Evolutionary conservation across 75 land plant species (phyloP).

Genomic region (Picea sitchensis): DNA sequence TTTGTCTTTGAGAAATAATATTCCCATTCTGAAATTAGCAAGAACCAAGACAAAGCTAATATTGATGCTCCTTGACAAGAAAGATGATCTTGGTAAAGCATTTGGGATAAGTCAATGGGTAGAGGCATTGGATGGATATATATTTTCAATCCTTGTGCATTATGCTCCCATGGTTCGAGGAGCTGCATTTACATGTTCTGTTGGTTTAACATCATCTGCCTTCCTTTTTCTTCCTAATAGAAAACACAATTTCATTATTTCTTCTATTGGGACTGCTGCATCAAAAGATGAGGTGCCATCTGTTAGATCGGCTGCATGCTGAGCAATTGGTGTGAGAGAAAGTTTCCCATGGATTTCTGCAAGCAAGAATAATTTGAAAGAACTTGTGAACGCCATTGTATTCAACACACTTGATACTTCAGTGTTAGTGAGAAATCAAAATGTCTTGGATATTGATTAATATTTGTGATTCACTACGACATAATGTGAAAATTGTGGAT

Average conservation of each 20-base stretch:
- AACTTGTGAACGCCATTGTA: slow-evolving; percentile 3
- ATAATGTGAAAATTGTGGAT: slow-evolving; percentile 14
- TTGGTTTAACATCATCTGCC: slow-evolving; percentile 74
- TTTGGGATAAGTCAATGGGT: slow-evolving; percentile 50
- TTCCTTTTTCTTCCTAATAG: slow-evolving; percentile 48
- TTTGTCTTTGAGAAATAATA: too few relatives aligned
- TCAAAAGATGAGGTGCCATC: too few relatives aligned
- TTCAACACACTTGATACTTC: slow-evolving; percentile 7
- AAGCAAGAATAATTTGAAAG: not conserved
- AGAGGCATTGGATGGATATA: slow-evolving; percentile 54
- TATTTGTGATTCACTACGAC: slow-evolving; percentile 85
- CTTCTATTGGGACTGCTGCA: slow-evolving; percentile 51
- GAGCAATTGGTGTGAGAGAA: slow-evolving; percentile 85
- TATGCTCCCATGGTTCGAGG: slow-evolving; percentile 78
- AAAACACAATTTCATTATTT: slow-evolving; percentile 53
- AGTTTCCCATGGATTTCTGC: slow-evolving; percentile 56
- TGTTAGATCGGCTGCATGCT: slow-evolving; percentile 86
- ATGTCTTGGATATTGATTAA: slow-evolving; percentile 76
- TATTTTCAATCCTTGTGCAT: slow-evolving; percentile 51
- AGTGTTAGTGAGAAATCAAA: not conserved
- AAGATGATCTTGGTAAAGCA: not conserved
- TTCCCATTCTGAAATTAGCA: too few relatives aligned
- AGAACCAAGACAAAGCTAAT: too few relatives aligned
- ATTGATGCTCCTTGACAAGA: too few relatives aligned
- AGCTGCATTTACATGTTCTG: slow-evolving; percentile 92